Evolutionary conservation across 129 eudicot species (phyloP), one percentile per base, ranked within the genome.

Genomic region (Flaveria bidentis): DNA sequence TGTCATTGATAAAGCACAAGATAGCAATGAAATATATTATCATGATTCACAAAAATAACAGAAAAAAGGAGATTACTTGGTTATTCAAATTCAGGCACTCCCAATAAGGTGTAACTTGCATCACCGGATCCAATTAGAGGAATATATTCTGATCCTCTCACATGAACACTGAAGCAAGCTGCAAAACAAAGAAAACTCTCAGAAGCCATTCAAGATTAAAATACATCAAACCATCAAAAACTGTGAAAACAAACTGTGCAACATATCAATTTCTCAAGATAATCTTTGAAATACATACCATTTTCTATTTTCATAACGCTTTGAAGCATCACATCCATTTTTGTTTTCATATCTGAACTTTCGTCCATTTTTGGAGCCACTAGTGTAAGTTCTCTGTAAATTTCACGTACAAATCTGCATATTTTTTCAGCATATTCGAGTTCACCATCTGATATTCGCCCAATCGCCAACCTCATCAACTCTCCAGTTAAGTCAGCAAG

Each of bases 401-500:
- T 88, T 84, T 89, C 96, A 33, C 96, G 97, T 78, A 86, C 99
- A 86, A 94, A 94, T 52, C 85, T 87, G 87, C 99, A 94, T 67
- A 94, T 94, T 79, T 82, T 89, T 79, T 91, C 84, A 23, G 99
- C 99, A 89, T 84, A 91, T 28, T 87, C 93, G 70, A 89, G 80
- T 83, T 94, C 99, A 8, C 98, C 98, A 65, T 91, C 99, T 11
- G 99, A 94, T 81, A 94, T 87, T 72, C 94, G 84, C 67, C 97
- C 91, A 66, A 91, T 91, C 23, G 99, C 99, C 74, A 94, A 80
- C 89, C 99, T 91, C 99, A 94, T 94, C 76, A 94, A 80, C 87
- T 94, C 99, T 30, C 99, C 99, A 1, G 99, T 94, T 85, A 94
- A 87, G 80, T 94, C 99, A 0, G 99, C 93, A 69, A 94, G 90